Percentiles rank a stretch among this genome's conserved stretches.
Conservation (phyloP, 1,284 basidiomycete genomes). For the Ustilago lituana region DNA sequence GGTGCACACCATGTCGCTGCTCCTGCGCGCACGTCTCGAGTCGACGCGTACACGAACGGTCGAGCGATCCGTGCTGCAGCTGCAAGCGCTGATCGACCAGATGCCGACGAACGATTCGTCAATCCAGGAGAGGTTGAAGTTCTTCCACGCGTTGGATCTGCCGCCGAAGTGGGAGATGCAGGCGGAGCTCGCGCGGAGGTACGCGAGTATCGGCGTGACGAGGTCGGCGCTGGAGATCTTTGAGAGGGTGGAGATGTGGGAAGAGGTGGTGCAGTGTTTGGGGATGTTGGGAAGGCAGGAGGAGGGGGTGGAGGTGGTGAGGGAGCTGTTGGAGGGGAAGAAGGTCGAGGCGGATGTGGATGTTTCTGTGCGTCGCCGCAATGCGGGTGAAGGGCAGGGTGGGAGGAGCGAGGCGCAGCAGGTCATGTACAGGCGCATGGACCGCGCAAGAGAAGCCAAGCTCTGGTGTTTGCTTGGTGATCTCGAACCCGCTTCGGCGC, state of each 20-base stretch:
- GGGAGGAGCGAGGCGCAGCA: slow-evolving; percentile 65
- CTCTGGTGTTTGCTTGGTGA: slow-evolving; percentile 96
- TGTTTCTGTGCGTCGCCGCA: slow-evolving; percentile 36
- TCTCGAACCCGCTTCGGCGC: slow-evolving; percentile 75
- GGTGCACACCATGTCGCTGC: slow-evolving; percentile 66
- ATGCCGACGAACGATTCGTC: slow-evolving; percentile 67
- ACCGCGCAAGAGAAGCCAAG: slow-evolving; percentile 82
- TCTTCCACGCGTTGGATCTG: slow-evolving; percentile 61
- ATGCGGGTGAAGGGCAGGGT: slow-evolving; percentile 3
- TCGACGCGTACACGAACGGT: slow-evolving; percentile 61
- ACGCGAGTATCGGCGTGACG: slow-evolving; percentile 61
- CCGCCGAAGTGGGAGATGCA: slow-evolving; percentile 66
- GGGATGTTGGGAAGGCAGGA: slow-evolving; percentile 58
- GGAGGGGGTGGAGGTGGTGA: slow-evolving; percentile 61
- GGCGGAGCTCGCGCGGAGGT: slow-evolving; percentile 62
- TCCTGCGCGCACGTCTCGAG: slow-evolving; percentile 64
- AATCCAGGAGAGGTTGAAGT: slow-evolving; percentile 58
- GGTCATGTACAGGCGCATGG: slow-evolving; percentile 72
- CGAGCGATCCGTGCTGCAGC: slow-evolving; percentile 63
- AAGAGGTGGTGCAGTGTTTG: slow-evolving; percentile 64
- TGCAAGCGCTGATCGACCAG: slow-evolving; percentile 66
- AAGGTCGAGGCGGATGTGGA: slow-evolving; percentile 61
- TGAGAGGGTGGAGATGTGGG: slow-evolving; percentile 64
- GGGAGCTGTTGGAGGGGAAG: slow-evolving; percentile 58
- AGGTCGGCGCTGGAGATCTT: slow-evolving; percentile 65